Percentiles rank a stretch among this genome's conserved stretches.
These are phyloP conservation scores for Vaccinium corymbosum DNA, from an alignment of 148 eudicot genomes.

Conservation along the genomic window DNA sequence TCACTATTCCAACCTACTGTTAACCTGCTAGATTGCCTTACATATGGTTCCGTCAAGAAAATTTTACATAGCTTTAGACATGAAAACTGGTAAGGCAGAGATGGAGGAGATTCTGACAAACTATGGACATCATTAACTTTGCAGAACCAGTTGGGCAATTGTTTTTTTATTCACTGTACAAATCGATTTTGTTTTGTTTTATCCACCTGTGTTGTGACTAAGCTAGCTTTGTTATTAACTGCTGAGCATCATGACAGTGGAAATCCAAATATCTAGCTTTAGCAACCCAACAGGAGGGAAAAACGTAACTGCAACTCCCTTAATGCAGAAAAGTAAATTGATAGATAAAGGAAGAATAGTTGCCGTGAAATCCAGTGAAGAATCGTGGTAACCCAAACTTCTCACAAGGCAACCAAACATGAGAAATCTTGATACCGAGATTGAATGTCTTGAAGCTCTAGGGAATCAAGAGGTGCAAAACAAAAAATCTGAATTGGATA, in stretches of 20 bases:
- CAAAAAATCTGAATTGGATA: background rate
- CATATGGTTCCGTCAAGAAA: too few relatives aligned
- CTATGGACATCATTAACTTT: too few relatives aligned
- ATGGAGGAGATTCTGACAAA: too few relatives aligned
- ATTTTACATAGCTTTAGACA: too few relatives aligned
- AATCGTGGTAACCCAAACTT: background rate
- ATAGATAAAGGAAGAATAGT: background rate
- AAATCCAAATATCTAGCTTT: background rate
- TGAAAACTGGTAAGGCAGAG: too few relatives aligned
- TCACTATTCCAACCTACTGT: too few relatives aligned
- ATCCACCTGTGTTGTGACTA: background rate
- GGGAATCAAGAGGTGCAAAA: conserved; percentile 5
- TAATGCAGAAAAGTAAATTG: background rate
- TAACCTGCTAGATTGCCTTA: too few relatives aligned
- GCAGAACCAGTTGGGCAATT: too few relatives aligned
- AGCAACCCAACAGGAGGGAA: background rate
- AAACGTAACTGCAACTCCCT: background rate
- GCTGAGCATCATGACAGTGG: background rate
- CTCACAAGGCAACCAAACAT: background rate
- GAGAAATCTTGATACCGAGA: background rate
- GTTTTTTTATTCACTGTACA: too few relatives aligned
- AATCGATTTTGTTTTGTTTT: background rate
- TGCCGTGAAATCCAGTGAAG: background rate
- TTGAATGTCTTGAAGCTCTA: background rate
- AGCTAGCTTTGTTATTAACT: background rate